Base-by-base conservation (phyloP, 2,329 filamentous ascomycete species). In the Sclerotinia glacialis region DNA sequence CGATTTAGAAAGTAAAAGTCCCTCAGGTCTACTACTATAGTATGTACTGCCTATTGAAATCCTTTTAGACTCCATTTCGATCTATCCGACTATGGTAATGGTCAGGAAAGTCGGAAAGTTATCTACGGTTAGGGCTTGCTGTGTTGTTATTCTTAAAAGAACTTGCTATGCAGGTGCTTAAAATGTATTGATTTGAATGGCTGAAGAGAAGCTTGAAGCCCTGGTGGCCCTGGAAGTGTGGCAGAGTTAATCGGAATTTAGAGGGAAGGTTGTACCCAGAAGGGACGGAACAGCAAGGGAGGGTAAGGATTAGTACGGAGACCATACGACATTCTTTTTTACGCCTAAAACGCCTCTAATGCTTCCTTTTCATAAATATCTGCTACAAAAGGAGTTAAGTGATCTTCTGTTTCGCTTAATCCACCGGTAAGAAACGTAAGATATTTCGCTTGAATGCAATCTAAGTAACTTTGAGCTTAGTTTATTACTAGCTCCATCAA, bases 401-500 rank as follows among this genome's bases (percentile, higher is more conserved):
- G 40, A 59, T 47, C 12, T 23, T 16, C 53, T 12, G 0, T 4
- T 16, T 65, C 63, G 63, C 63, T 44, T 42, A 28, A 0, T 2
- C 12, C 6, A 1, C 63, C 54, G 2, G 34, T 65, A 2, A 52
- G 0, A 23, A 3, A 2, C 5, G 5, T 18, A 1, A 1, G 1
- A 11, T 42, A 16, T 65, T 12, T 31, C 3, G 4, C 5, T n/a
- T 12, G 40, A 18, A 28, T 26, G 8, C 46, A 18, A 5, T 3
- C 37, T 52, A 60, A 50, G 2, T 46, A 7, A 1, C 2, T 34
- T 65, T 44, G 0, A 18, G 54, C 2, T 18, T 65, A 63, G 60
- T 16, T 1, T 2, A 18, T 7, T 2, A 1, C 21, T n/a, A 34
- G 42, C 42, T 3, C 6, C 0, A 1, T 16, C 21, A 2, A 1